Conservation (phyloP, 2,329 filamentous ascomycete genomes). For the Lachnellula cervina region DNA sequence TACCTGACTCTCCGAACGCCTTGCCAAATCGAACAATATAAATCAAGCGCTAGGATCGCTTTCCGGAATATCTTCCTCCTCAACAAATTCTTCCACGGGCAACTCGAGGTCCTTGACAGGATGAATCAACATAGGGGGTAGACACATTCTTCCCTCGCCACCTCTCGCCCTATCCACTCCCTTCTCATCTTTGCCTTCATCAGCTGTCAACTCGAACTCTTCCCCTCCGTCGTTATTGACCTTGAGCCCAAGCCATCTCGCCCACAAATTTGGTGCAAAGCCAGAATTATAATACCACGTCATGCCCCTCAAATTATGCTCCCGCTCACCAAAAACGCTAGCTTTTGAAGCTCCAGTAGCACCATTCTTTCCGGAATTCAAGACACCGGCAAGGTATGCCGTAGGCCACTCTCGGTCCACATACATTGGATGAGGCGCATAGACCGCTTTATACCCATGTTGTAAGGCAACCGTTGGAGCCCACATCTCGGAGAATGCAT, state of each 20-base stretch:
- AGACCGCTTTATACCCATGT: constrained; percentile 89
- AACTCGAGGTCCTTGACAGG: constrained; percentile 74
- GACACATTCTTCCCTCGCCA: constrained; percentile 81
- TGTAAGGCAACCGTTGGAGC: constrained; percentile 81
- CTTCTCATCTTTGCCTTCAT: constrained; percentile 37
- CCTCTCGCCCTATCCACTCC: constrained; percentile 48
- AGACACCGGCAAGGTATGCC: constrained; percentile 68
- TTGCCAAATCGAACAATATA: not conserved
- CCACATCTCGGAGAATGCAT: constrained; percentile 97
- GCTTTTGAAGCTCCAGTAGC: constrained; percentile 68
- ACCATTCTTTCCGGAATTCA: constrained; percentile 75
- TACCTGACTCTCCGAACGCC: not conserved
- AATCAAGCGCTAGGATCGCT: constrained; percentile 32
- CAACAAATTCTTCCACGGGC: constrained; percentile 23
- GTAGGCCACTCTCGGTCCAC: constrained; percentile 83
- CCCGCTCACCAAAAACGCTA: constrained; percentile 74
- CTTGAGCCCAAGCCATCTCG: constrained; percentile 77
- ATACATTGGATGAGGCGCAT: constrained; percentile 82
- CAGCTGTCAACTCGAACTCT: constrained; percentile 60
- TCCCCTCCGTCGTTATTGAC: constrained; percentile 77
- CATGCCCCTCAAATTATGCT: constrained; percentile 82
- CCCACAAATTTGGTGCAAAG: constrained; percentile 77
- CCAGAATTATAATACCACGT: constrained; percentile 90
- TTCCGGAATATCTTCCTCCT: constrained; percentile 23
- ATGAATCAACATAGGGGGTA: constrained; percentile 85